Evolutionary conservation across 202 grass and related monocot genomes (phyloP), one percentile per base, ranked within the genome.

Genomic region (Schoenoplectus tabernaemontani): DNA sequence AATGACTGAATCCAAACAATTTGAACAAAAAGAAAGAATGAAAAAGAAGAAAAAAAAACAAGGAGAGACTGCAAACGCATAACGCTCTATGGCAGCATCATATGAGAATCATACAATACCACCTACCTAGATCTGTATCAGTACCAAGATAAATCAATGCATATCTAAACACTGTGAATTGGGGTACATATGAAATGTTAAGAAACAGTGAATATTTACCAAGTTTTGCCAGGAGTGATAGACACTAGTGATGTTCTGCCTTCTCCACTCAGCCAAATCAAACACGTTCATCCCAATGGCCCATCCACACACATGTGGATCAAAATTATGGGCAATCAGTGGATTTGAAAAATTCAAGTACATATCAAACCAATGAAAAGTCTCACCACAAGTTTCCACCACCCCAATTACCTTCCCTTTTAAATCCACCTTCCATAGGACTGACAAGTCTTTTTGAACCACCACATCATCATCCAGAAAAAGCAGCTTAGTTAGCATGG

Each of bases 291-390:
- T 90, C 34, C 91, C 91, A 57, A 86, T 90, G 57, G 91, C 88
- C 91, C 91, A 93, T 38, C 91, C 91, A 65, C 91, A 93, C 23
- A 88, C 86, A 82, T 8, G 85, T 0, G 79, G 84, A 64, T 96
- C 58, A 71, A 96, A 96, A 56, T 90, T 88, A 66, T 87, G 83
- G 66, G 88, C 50, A 37, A 96, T 90, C 19, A 92, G 80, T 63
- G 87, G 84, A 67, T 96, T 96, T 71, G 90, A 92, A 75, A 92
- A 92, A 79, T 96, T 96, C 13, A 92, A 87, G 54, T 96, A 96
- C 53, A 75, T 88, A 78, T 92, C 84, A 51, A 90, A 96, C 65
- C 90, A 74, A 85, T 90, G 93, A 79, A 96, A 96, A 74, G 67
- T 90, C 37, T 88, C 87, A 13, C 90, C 88, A 61, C 88, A 96